Percentiles rank a stretch among this genome's conserved stretches.
These are phyloP conservation scores for Pelargonium myrrhifolium DNA, from an alignment of 441 rosid species.

Conservation along the genomic window DNA sequence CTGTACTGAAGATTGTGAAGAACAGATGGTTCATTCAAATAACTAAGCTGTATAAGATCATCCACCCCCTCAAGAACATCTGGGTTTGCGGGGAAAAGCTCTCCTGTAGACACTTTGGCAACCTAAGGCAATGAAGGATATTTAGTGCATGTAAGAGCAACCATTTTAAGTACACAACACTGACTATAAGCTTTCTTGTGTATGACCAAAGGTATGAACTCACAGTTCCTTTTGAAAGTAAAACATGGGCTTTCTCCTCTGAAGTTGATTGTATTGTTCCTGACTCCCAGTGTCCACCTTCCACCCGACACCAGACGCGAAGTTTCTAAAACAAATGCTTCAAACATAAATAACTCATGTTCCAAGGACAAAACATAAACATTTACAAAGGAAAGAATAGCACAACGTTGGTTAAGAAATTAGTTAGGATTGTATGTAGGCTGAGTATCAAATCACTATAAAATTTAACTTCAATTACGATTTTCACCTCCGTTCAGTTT, in stretches of 20 bases:
- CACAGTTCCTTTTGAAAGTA: constrained; percentile 60
- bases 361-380: constrained; percentile 1
- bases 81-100: constrained; percentile 91
- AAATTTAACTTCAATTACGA: not conserved
- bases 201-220: constrained; percentile 24
- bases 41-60: constrained; percentile 90
- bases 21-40: constrained; percentile 91
- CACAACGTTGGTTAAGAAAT: not conserved
- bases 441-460: not conserved
- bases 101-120: constrained; percentile 58
- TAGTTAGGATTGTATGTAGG: not conserved
- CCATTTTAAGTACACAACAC: constrained; percentile 14
- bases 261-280: constrained; percentile 75
- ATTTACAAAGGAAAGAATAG: not conserved
- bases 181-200: constrained; percentile 8
- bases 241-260: constrained; percentile 59
- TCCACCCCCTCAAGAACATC: constrained; percentile 81
- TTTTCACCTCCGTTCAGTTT: too few relatives aligned
- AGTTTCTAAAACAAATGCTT: constrained; percentile 52
- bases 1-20: constrained; percentile 73
- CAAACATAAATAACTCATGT: constrained; percentile 5
- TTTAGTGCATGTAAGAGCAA: constrained; percentile 22
- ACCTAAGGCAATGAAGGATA: constrained; percentile 39
- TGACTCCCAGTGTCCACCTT: constrained; percentile 58
- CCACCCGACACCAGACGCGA: constrained; percentile 66